Evolutionary conservation across 257 asterid genomes (phyloP), one percentile per base, ranked within the genome.

Genomic region (Leptodermis oblonga): DNA sequence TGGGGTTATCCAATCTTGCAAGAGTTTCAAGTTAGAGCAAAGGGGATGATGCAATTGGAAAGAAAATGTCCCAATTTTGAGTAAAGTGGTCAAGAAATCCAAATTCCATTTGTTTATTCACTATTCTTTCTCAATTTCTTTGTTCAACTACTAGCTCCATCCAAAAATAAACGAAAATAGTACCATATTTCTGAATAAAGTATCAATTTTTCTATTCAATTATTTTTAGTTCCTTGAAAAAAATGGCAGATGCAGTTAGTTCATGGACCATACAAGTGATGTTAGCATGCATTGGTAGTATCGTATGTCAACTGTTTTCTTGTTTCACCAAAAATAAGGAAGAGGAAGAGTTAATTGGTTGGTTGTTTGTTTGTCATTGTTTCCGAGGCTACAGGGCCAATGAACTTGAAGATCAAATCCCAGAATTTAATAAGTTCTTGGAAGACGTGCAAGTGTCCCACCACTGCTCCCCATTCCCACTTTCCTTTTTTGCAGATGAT

Each of bases 1-100:
- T 63, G 70, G 39, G 53, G 56, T 22, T 56, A 20, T 42, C 45
- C 12, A 41, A 25, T 63, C 53, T 71, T 28, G 23, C 52, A 42
- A 39, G n/a, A 37, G 28, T 34, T 36, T 34, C 68, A 46, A 12
- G 28, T 63, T 39, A 13, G 67, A 2, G 59, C 22, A 7, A 7
- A 18, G 12, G 0, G 18, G n/a, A n/a, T n/a, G n/a, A n/a, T 20
- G 36, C 11, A 36, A 36, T 25, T 42, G 26, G 7, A 28, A 34
- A 34, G 39, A 31, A 34, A 39, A 39, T 5, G 45, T 1, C 45
- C 3, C 5, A 8, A 39, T 39, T 39, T 39, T 39, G 20, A 14
- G 49, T 43, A 43, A 43, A 0, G 49, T 2, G 39, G 5, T 55
- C 36, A 55, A 55, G 62, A 55, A 26, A 55, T 55, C 28, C 20